These are phyloP conservation scores for Gliomastix tumulicola DNA, from an alignment of 2,329 filamentous ascomycete species.

Conservation along the genomic window DNA sequence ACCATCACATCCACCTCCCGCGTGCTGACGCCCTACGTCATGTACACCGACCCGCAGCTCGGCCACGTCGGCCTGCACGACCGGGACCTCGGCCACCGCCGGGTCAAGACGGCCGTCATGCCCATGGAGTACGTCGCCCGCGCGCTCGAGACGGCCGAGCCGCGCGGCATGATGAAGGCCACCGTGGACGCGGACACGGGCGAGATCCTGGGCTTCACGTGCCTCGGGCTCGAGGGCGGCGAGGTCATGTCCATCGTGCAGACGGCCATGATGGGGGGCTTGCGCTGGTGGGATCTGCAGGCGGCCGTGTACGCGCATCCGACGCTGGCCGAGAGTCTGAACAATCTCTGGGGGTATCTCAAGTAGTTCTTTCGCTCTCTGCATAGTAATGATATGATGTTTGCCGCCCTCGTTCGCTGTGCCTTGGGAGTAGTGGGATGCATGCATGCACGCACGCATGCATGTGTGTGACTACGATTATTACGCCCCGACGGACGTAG, in stretches of 20 bases:
- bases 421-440: no score
- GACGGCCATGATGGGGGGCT: conserved; percentile 40
- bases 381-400: no score
- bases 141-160: conserved; percentile 42
- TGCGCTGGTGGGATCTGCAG: conserved; percentile 35
- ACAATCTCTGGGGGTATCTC: conserved; percentile 39
- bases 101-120: conserved; percentile 37
- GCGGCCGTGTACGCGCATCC: conserved; percentile 44
- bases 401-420: no score
- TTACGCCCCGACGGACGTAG: background rate
- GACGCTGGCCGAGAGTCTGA: conserved; percentile 40
- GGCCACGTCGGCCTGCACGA: conserved; percentile 42
- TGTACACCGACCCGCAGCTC: conserved; percentile 47
- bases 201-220: conserved; percentile 44
- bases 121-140: conserved; percentile 43
- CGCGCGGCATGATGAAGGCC: conserved; percentile 45
- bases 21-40: conserved; percentile 35
- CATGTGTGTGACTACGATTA: background rate
- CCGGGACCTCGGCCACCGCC: conserved; percentile 21
- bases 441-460: no score
- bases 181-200: conserved; percentile 37
- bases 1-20: conserved; percentile 16
- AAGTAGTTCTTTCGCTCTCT: conserved; percentile 19
- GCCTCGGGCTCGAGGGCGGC: conserved; percentile 41
- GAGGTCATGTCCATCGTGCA: conserved; percentile 47